Base-by-base conservation (phyloP, 1,139 yeast species). In the Yamadazyma blattariae region DNA sequence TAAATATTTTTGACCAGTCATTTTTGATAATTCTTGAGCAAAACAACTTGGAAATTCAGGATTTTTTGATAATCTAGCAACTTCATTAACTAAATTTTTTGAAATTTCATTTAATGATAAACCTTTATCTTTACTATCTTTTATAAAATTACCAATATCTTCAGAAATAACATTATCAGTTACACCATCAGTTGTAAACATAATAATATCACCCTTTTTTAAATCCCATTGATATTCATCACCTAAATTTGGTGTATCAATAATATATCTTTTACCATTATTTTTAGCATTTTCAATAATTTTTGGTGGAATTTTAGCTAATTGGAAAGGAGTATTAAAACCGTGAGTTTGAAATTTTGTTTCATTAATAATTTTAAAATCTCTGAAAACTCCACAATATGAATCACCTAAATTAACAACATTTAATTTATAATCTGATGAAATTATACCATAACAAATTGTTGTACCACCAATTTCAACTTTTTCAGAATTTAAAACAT, bases 381-480 rank as follows among this genome's bases (percentile, higher is more conserved):
- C 68, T 44, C 96, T 68, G 57, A 89, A 86, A 8, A 90, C 77
- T 18, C 95, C 90, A 59, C 89, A 87, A 82, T 97, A 94, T 2
- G 97, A 89, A 56, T 92, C 98, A 7, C 98, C 98, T 37, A 92
- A 63, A 51, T 90, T 92, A 3, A 94, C 84, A 1, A 88, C 82
- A 29, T 67, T 63, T 25, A 92, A 57, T 25, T 59, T 58, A 13
- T 72, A 57, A 20, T 64, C 69, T 1, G 79, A 67, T 12, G 79
- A 65, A 31, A 87, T 75, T 5, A 84, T 72, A 1, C 96, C 97
- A 33, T 86, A 73, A 51, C 96, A 87, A 1, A 95, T 90, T 1
- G 98, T 92, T 2, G 97, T 87, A n/a, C 97, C 95, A 4, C 98
- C 98, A 26, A 90, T 95, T 54, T 81, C 77, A 8, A 84, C 95